Evolutionary conservation across 1,139 yeast genomes (phyloP).

Genomic region (Kodamaea suecica): DNA sequence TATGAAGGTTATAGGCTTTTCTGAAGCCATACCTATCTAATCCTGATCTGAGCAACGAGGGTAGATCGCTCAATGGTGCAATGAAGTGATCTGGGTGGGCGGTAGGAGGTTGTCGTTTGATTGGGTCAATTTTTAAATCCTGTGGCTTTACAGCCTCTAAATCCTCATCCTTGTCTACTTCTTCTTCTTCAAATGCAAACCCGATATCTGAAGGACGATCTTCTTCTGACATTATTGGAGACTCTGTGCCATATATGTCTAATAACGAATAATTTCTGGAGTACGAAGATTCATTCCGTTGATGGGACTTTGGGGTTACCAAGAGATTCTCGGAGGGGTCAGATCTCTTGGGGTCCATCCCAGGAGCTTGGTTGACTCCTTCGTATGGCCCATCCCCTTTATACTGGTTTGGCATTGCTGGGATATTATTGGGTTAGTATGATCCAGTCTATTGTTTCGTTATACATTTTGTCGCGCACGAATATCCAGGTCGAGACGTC

Average conservation of each 20-base stretch:
- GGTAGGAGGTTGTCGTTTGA: background rate
- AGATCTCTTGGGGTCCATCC: background rate
- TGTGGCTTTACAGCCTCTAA: background rate
- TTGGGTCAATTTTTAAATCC: background rate
- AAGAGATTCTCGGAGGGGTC: slow-evolving; percentile 1
- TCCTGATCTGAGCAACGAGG: slow-evolving; percentile 26
- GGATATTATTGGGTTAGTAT: background rate
- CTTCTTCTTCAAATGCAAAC: background rate
- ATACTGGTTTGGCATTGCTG: slow-evolving; percentile 1
- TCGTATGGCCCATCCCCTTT: slow-evolving; percentile 1
- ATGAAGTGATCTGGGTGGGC: background rate
- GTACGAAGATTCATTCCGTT: slow-evolving; percentile 28
- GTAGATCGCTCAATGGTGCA: slow-evolving; percentile 3
- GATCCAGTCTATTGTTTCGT: background rate
- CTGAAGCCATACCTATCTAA: slow-evolving; percentile 85
- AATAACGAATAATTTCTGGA: slow-evolving; percentile 33
- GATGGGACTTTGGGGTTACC: slow-evolving; percentile 17
- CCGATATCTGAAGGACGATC: background rate
- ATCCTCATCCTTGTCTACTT: background rate
- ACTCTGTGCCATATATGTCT: slow-evolving; percentile 21
- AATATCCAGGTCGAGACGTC: too few species aligned
- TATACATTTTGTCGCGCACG: too few species aligned
- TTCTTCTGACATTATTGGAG: slow-evolving; percentile 10
- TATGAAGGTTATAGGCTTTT: slow-evolving; percentile 50
- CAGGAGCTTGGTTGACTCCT: background rate